A percentile compares a stretch with the other conserved stretches of the same genome.
phyloP scores from a whole-genome alignment of 805 yeast genomes.

The Pichia cephalocereana region DNA sequence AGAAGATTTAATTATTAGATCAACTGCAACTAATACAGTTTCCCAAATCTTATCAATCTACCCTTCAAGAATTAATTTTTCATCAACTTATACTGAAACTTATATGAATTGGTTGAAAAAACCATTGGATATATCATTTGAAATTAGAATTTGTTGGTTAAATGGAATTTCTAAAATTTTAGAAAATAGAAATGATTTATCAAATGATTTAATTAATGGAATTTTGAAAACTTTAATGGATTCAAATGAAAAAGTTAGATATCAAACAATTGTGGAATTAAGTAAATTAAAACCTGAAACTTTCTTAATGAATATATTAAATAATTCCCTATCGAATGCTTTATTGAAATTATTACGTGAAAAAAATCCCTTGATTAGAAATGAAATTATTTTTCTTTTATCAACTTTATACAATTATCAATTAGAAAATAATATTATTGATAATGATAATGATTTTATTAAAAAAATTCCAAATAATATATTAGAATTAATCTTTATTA shows the following conservation, averaged over 20 bases:
- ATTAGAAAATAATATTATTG: background rate
- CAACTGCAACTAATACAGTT: constrained; percentile 63
- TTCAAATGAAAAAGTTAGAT: constrained; percentile 64
- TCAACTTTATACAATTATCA: constrained; percentile 47
- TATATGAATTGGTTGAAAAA: constrained; percentile 71
- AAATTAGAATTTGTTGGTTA: constrained; percentile 65
- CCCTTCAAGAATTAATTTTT: constrained; percentile 48
- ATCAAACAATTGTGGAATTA: constrained; percentile 46
- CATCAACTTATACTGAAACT: constrained; percentile 45
- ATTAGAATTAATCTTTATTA: constrained; percentile 61
- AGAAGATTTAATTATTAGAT: constrained; percentile 51
- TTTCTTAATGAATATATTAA: constrained; percentile 41
- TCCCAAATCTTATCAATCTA: constrained; percentile 50
- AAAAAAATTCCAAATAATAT: constrained; percentile 56
- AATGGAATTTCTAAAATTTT: constrained; percentile 45
- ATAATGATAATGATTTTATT: constrained; percentile 16
- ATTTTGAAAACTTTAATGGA: constrained; percentile 64
- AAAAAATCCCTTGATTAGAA: constrained; percentile 55
- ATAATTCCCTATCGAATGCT: constrained; percentile 39
- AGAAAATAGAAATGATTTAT: constrained; percentile 33
- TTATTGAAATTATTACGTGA: constrained; percentile 64
- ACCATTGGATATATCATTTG: constrained; percentile 55
- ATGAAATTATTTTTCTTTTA: constrained; percentile 43
- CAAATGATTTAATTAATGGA: constrained; percentile 46
- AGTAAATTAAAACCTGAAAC: constrained; percentile 35